phyloP scores from a whole-genome alignment of 352 stramenopile genomes.

The Pythium dissotocum region DNA sequence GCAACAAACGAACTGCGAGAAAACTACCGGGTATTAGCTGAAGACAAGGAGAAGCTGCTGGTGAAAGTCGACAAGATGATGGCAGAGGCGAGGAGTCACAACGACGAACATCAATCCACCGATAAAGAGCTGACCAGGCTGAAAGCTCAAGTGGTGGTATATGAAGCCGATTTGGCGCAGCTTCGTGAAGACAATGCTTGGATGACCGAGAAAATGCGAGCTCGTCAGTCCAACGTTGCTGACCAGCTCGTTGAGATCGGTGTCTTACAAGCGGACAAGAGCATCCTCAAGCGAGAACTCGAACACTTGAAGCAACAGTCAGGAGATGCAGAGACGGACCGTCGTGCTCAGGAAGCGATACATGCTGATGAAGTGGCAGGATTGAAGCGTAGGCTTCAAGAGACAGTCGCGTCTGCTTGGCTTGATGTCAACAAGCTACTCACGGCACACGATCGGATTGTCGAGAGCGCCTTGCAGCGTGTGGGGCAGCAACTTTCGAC shows the following conservation, averaged over 20 bases:
- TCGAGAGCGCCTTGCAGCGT: neutral
- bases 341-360: neutral
- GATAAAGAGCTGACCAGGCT: neutral
- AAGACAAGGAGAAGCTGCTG: slow-evolving; percentile 1
- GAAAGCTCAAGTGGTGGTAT: neutral
- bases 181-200: neutral
- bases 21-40: slow-evolving; percentile 27
- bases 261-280: slow-evolving; percentile 6
- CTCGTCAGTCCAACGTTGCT: neutral
- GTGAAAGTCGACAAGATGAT: neutral
- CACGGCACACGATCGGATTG: neutral
- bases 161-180: neutral
- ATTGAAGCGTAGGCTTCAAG: neutral
- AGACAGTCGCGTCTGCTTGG: neutral
- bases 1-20: slow-evolving; percentile 33
- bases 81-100: neutral
- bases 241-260: slow-evolving; percentile 14
- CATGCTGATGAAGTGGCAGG: neutral
- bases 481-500: neutral
- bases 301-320: neutral
- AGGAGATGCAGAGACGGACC: neutral
- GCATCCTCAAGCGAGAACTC: neutral
- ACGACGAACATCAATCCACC: neutral
- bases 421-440: neutral
- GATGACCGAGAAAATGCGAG: too few relatives aligned